Conservation (phyloP, 257 asterid species). For the Echium plantagineum region DNA sequence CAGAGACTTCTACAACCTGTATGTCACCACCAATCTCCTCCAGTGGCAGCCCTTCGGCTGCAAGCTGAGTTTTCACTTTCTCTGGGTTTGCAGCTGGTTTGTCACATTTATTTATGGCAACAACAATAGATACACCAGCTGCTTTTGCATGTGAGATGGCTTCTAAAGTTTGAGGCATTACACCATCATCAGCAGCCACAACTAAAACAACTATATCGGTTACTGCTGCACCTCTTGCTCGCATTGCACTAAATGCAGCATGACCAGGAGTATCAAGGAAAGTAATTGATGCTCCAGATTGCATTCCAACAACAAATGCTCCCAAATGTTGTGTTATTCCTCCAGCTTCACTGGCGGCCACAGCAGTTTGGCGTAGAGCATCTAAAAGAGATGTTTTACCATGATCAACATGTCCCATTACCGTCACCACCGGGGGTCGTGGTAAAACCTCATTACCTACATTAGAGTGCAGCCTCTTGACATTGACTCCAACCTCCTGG, state of each 20-base stretch:
- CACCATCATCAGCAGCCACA: conserved; percentile 98
- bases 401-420: conserved; percentile 98
- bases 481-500: conserved; percentile 86
- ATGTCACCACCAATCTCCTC: conserved; percentile 98
- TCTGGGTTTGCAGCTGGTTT: conserved; percentile 75
- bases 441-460: conserved; percentile 50
- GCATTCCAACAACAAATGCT: conserved; percentile 92
- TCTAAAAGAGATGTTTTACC: conserved; percentile 94
- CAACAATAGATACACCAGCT: conserved; percentile 78
- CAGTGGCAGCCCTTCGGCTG: conserved; percentile 65
- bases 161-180: conserved; percentile 97
- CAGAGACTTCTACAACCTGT: conserved; percentile 96
- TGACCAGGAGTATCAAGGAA: conserved; percentile 99
- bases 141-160: conserved; percentile 86
- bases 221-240: conserved; percentile 95
- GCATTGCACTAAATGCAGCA: conserved; percentile 97
- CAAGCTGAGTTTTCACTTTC: conserved; percentile 73
- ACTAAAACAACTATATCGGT: conserved; percentile 91
- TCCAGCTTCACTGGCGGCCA: conserved; percentile 97
- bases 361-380: conserved; percentile 75
- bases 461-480: conserved; percentile 53
- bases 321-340: conserved; percentile 97
- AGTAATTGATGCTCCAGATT: conserved; percentile 78
- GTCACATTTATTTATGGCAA: conserved; percentile 89
- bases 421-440: conserved; percentile 91